A percentile compares a stretch with the other conserved stretches of the same genome.
Conservation (phyloP, 2,329 filamentous ascomycete species). For the Aspergillus sojae region DNA sequence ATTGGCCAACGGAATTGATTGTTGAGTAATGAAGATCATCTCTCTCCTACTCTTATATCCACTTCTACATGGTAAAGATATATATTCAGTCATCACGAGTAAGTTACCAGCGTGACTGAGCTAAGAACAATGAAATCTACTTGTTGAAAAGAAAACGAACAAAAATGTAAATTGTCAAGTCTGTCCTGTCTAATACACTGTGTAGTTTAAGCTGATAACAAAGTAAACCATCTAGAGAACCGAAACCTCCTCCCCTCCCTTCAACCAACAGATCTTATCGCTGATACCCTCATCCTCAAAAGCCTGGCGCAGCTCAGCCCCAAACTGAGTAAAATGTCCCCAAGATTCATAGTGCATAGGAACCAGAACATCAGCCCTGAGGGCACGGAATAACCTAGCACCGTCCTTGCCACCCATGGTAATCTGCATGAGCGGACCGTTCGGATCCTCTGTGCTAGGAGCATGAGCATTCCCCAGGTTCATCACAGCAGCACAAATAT, state of each 20-base stretch:
- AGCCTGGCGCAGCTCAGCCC: background rate
- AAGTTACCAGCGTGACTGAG: too few species aligned
- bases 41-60: too few species aligned
- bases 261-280: background rate
- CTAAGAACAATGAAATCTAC: too few species aligned
- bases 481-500: constrained; percentile 44
- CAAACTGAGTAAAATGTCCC: constrained; percentile 18
- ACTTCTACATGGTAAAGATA: too few species aligned
- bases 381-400: constrained; percentile 41
- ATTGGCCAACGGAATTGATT: too few species aligned
- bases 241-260: background rate
- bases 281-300: background rate
- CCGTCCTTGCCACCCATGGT: constrained; percentile 51
- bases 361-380: constrained; percentile 47
- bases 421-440: constrained; percentile 36
- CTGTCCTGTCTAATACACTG: too few species aligned
- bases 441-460: constrained; percentile 10
- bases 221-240: background rate
- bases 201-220: too few species aligned
- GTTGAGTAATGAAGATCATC: too few species aligned
- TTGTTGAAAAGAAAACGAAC: too few species aligned
- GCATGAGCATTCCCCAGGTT: constrained; percentile 44
- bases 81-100: too few species aligned
- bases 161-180: too few species aligned
- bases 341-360: constrained; percentile 55